Evolutionary conservation across 805 yeast species (phyloP).

Genomic region (Starmerella sp.): DNA sequence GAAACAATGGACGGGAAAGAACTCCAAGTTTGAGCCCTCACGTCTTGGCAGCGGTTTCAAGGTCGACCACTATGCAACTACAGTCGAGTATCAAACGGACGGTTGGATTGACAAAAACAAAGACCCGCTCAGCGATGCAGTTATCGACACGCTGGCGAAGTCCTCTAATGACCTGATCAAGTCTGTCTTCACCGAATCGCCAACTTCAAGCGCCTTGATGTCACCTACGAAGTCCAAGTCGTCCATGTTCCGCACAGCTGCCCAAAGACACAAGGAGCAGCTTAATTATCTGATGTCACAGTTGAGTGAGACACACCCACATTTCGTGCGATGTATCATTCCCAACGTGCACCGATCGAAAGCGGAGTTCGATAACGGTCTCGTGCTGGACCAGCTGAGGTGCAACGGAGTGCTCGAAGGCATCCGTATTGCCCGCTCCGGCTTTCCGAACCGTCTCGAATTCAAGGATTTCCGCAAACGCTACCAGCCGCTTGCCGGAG

Average conservation of each 20-base stretch:
- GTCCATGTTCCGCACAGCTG: slow-evolving; percentile 58
- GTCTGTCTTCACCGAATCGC: slow-evolving; percentile 35
- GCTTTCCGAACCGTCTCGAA: slow-evolving; percentile 85
- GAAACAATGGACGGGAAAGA: slow-evolving; percentile 45
- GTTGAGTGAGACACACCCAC: slow-evolving; percentile 75
- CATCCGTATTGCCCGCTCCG: slow-evolving; percentile 90
- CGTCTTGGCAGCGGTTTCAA: slow-evolving; percentile 68
- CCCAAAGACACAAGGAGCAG: slow-evolving; percentile 82
- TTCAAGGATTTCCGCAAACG: slow-evolving; percentile 70
- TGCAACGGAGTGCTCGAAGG: slow-evolving; percentile 99
- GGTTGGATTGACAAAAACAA: slow-evolving; percentile 93
- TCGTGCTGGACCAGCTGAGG: slow-evolving; percentile 79
- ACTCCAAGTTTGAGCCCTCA: slow-evolving; percentile 57
- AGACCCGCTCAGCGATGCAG: slow-evolving; percentile 77
- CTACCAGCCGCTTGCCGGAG: slow-evolving; percentile 58
- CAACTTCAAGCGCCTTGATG: background rate
- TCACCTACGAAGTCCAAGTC: slow-evolving; percentile 19
- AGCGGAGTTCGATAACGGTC: slow-evolving; percentile 53
- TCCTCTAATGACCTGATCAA: slow-evolving; percentile 51
- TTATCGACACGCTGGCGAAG: slow-evolving; percentile 46
- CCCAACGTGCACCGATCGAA: slow-evolving; percentile 75
- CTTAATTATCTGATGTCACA: slow-evolving; percentile 59
- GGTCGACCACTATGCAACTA: slow-evolving; percentile 88
- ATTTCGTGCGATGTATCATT: slow-evolving; percentile 88
- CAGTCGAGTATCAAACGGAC: slow-evolving; percentile 83